Base-by-base conservation (phyloP, 169 alveolate genomes). In the Besnoitia besnoiti region DNA sequence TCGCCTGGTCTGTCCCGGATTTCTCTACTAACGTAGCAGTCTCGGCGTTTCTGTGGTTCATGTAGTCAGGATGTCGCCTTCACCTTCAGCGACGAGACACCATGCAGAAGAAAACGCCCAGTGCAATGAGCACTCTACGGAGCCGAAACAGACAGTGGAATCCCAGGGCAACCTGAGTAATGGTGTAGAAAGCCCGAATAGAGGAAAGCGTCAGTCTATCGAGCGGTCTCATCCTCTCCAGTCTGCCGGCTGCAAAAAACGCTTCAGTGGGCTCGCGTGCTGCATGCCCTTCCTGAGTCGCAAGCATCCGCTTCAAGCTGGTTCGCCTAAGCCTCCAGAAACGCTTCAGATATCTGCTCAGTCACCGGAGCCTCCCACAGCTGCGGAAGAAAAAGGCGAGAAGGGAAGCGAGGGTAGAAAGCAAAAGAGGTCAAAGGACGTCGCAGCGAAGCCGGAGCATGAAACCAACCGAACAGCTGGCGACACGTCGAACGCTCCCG, bases 271-370 rank as follows among this genome's bases (percentile, higher is more conserved):
- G 19, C 46, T 73, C 7, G 84, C 33, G 19, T 73, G 84, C 44
- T 73, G 84, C 84, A 73, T 73, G 84, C 84, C 84, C 33, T 73
- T 73, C 33, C 46, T 73, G 14, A 39, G 33, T 73, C 84, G 84
- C 46, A 73, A 73, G 33, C 84, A 73, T 0, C 49, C 49, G 33
- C 84, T 21, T 7, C 84, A 30, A 33, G 40, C 49, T 3, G 84
- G 46, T 27, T 24, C 84, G 40, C 46, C 47, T 33, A 44, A 73
- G 0, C 46, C 84, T 73, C 14, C 84, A 7, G 46, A 39, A 0
- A 33, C 42, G 19, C 84, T 73, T 5, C 49, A 73, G 46, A 44
- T 73, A 30, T 73, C 33, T 7, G 49, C 33, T 0, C 84, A 73
- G 46, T 44, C 73, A 55, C 27, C 73, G 73, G 27, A 0, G 27